Evolutionary conservation across 2,329 filamentous ascomycete genomes (phyloP).

Genomic region (Aspergillus uvarum): DNA sequence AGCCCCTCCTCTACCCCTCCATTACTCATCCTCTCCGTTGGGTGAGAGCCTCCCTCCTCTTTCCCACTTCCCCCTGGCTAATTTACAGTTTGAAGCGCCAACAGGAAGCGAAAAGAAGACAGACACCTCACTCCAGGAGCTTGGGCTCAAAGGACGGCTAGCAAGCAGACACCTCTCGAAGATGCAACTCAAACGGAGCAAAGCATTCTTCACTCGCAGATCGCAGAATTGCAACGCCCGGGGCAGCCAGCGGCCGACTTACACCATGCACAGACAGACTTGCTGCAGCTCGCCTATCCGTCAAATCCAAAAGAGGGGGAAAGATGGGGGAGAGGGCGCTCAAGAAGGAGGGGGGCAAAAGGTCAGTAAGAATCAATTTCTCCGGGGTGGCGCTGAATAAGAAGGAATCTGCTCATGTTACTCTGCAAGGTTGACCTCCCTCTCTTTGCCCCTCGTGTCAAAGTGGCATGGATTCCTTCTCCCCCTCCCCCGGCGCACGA

Average conservation of each 20-base stretch:
- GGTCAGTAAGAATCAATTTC: slow-evolving; percentile 12
- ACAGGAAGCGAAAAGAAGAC: background rate
- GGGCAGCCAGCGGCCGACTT: slow-evolving; percentile 8
- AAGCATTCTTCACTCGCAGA: background rate
- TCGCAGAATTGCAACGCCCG: background rate
- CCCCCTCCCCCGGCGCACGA: slow-evolving; percentile 34
- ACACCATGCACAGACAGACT: slow-evolving; percentile 16
- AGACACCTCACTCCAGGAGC: background rate
- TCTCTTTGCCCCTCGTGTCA: slow-evolving; percentile 22
- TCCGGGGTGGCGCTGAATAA: slow-evolving; percentile 11
- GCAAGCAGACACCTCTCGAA: background rate
- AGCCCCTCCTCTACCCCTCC: background rate
- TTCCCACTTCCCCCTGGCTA: background rate
- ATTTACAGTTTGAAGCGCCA: background rate
- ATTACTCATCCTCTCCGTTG: background rate
- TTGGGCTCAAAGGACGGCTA: background rate
- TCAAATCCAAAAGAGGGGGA: background rate
- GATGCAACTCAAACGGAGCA: background rate
- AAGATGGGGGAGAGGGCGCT: background rate
- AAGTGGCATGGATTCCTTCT: slow-evolving; percentile 48
- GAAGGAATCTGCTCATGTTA: slow-evolving; percentile 15
- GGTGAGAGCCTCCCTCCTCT: background rate
- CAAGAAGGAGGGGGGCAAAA: background rate
- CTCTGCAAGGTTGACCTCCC: slow-evolving; percentile 15
- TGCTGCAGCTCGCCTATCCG: slow-evolving; percentile 14